Evolutionary conservation across 371 early-diverging fungal genomes (phyloP).

Genomic region (Syncephalis plumigaleata): DNA sequence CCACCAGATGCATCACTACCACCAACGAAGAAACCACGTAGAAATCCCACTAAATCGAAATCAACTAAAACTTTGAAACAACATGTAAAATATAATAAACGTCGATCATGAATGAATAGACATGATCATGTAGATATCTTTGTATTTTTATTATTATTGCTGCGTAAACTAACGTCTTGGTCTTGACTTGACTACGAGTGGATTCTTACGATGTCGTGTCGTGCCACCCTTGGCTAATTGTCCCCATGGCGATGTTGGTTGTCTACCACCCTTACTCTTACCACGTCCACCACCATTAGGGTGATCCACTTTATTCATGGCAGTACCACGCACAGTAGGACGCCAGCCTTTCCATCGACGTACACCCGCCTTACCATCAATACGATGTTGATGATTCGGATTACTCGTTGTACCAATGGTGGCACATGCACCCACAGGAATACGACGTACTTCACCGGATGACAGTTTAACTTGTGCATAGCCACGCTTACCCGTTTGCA

Average conservation of each 20-base stretch:
- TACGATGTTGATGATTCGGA: constrained; percentile 75
- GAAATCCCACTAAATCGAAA: no score
- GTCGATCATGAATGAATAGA: no score
- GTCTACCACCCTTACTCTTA: constrained; percentile 87
- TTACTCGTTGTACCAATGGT: constrained; percentile 91
- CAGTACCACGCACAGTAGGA: constrained; percentile 97
- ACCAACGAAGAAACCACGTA: no score
- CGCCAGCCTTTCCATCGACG: constrained; percentile 69
- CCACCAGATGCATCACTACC: no score
- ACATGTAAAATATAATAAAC: no score
- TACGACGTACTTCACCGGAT: constrained; percentile 76
- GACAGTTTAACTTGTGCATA: constrained; percentile 77
- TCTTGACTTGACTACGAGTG: constrained; percentile 59
- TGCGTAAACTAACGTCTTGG: constrained; percentile 34
- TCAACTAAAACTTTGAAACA: no score
- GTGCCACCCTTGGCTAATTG: constrained; percentile 93
- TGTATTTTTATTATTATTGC: background rate
- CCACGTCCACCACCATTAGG: constrained; percentile 98
- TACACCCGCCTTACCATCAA: constrained; percentile 86
- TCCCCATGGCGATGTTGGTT: constrained; percentile 90
- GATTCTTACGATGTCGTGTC: constrained; percentile 61
- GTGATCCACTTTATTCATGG: constrained; percentile 98
- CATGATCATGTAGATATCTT: background rate
- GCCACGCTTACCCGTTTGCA: constrained; percentile 58
- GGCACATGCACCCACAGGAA: constrained; percentile 79